A percentile compares a stretch with the other conserved stretches of the same genome.
phyloP scores from a whole-genome alignment of 2,329 filamentous ascomycete genomes.

The Trichoderma atrobrunneum region DNA sequence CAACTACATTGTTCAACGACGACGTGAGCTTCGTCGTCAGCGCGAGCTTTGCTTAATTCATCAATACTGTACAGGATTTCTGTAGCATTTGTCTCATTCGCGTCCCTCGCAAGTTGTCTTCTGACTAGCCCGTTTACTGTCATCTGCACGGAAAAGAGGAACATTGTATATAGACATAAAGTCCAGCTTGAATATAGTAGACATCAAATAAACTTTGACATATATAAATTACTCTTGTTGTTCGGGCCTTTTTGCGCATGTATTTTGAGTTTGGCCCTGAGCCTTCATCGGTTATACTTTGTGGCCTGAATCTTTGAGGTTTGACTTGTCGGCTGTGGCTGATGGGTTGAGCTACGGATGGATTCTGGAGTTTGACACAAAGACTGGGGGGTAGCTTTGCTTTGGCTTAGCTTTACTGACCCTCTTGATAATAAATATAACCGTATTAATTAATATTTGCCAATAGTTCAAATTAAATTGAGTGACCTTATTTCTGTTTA shows the following conservation, averaged over 20 bases:
- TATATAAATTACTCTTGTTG: background rate
- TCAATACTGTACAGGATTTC: background rate
- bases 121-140: background rate
- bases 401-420: no score
- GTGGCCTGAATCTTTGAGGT: background rate
- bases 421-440: no score
- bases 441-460: background rate
- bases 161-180: background rate
- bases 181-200: background rate
- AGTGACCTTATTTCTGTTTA: background rate
- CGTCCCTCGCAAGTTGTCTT: background rate
- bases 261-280: background rate
- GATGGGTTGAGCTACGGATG: no score
- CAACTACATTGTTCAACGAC: background rate
- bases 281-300: background rate
- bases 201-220: background rate
- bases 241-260: background rate
- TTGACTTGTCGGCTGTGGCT: no score
- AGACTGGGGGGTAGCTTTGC: no score
- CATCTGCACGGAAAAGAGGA: background rate
- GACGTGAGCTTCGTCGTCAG: constrained; percentile 6
- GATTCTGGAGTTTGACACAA: no score
- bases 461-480: background rate
- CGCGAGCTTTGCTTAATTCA: background rate
- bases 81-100: background rate